These are phyloP conservation scores for Alternaria sp. DNA, from an alignment of 2,329 filamentous ascomycete genomes.

Conservation along the genomic window DNA sequence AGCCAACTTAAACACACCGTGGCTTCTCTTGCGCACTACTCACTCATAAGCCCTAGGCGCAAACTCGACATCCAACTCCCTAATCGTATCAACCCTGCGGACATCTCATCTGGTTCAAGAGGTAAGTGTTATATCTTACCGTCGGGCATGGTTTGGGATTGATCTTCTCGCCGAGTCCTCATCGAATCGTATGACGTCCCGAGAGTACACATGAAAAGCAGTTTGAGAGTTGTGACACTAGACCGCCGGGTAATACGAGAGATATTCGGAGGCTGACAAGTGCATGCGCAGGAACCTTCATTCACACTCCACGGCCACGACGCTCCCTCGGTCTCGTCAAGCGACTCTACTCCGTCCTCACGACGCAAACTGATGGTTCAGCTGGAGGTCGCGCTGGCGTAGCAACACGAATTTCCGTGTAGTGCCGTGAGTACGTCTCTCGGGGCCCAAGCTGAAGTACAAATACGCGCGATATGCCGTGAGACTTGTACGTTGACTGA, in stretches of 20 bases:
- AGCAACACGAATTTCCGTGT: background rate
- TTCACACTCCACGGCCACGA: background rate
- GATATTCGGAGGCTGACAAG: background rate
- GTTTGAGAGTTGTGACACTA: background rate
- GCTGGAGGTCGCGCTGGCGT: background rate
- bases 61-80: conserved; percentile 30
- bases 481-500: background rate
- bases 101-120: background rate
- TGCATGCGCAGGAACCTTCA: background rate
- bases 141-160: background rate
- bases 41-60: conserved; percentile 35
- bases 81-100: conserved; percentile 26
- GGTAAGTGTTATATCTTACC: background rate
- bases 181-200: background rate
- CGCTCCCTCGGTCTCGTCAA: background rate
- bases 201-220: background rate
- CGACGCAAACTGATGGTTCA: background rate
- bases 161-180: background rate
- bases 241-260: background rate
- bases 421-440: background rate
- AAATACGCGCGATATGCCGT: background rate
- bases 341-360: background rate
- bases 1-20: background rate
- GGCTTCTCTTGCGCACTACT: background rate
- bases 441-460: background rate